phyloP scores from a whole-genome alignment of 352 stramenopile genomes.

The Phytophthora hibernalis region DNA sequence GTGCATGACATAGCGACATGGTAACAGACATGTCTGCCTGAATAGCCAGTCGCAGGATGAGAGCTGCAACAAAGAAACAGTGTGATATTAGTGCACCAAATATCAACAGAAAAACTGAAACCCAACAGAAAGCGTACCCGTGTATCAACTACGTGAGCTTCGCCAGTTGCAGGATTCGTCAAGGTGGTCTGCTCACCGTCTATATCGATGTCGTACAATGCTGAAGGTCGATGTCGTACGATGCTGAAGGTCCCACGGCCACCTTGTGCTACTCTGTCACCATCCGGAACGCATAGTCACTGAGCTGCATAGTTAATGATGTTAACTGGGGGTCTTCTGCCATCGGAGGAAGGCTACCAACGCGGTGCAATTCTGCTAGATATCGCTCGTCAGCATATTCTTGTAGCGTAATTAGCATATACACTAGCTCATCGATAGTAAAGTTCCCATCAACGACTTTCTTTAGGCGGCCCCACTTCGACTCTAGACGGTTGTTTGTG shows the following conservation, averaged over 20 bases:
- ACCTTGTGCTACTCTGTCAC: neutral
- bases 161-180: conserved; percentile 1
- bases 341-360: neutral
- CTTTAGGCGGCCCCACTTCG: neutral
- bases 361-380: neutral
- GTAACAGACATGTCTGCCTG: conserved; percentile 4
- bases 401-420: neutral
- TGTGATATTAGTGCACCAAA: neutral
- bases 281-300: neutral
- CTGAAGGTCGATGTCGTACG: no score
- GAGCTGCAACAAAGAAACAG: neutral
- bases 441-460: neutral
- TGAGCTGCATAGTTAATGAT: neutral
- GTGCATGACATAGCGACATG: conserved; percentile 12
- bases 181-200: neutral
- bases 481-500: neutral
- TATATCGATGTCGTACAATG: conserved; percentile 6
- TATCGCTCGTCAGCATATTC: neutral
- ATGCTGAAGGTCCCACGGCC: no score
- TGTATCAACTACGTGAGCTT: conserved; percentile 1
- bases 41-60: conserved; percentile 7
- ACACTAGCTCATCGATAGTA: neutral
- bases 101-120: neutral
- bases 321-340: neutral
- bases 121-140: conserved; percentile 6